These are phyloP conservation scores for Blastobotrys elegans DNA, from an alignment of 1,139 yeast species.

Conservation along the genomic window DNA sequence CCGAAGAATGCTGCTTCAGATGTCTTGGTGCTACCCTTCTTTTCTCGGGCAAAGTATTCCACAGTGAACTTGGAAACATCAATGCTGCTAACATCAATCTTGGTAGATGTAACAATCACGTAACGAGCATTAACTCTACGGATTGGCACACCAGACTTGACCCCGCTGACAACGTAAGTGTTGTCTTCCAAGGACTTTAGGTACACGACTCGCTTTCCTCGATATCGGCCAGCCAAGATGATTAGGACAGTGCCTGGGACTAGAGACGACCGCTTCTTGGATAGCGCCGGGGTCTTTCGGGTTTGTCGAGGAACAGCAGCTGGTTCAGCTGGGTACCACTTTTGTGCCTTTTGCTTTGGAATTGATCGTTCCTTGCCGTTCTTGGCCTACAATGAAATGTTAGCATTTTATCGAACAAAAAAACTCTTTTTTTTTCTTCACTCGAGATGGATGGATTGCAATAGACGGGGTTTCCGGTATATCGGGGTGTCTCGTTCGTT, in stretches of 20 bases:
- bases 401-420: slow-evolving; percentile 11
- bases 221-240: slow-evolving; percentile 99
- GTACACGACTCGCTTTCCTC: slow-evolving; percentile 99
- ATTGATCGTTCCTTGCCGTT: slow-evolving; percentile 34
- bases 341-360: slow-evolving; percentile 59
- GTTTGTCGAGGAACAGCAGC: slow-evolving; percentile 66
- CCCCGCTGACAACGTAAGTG: slow-evolving; percentile 97
- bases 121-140: slow-evolving; percentile 99
- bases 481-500: too few relatives aligned
- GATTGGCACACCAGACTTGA: slow-evolving; percentile 99
- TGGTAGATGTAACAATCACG: slow-evolving; percentile 98
- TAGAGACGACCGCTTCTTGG: slow-evolving; percentile 92
- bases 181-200: slow-evolving; percentile 97
- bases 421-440: not conserved
- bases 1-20: slow-evolving; percentile 95
- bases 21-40: slow-evolving; percentile 70
- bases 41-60: slow-evolving; percentile 97
- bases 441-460: too few relatives aligned
- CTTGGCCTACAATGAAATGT: slow-evolving; percentile 26
- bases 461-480: too few relatives aligned
- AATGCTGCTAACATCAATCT: slow-evolving; percentile 72
- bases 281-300: slow-evolving; percentile 82
- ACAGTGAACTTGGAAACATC: slow-evolving; percentile 91
- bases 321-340: slow-evolving; percentile 90
- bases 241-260: slow-evolving; percentile 99